Percentiles rank a stretch among this genome's conserved stretches.
phyloP scores from a whole-genome alignment of 192 early-diverging fungal species.

The Linnemannia schmuckeri region DNA sequence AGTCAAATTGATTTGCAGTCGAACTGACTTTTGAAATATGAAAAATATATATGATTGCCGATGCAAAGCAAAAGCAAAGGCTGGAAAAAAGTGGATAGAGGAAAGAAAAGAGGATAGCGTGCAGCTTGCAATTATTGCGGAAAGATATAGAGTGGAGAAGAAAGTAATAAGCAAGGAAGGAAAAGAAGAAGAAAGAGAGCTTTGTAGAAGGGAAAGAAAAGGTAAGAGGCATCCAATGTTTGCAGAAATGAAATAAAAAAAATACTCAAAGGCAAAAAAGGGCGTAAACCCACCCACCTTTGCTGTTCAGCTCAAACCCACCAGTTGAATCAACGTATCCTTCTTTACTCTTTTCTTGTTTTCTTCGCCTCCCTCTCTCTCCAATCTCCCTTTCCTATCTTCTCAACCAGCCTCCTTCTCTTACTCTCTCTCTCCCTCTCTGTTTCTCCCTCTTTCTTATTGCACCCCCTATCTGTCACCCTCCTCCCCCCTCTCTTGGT shows the following conservation, averaged over 20 bases:
- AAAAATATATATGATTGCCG: not conserved
- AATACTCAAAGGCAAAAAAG: not conserved
- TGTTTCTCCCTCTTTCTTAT: too few relatives aligned
- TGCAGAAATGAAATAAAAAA: not conserved
- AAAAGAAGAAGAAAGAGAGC: constrained; percentile 11
- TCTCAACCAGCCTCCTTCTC: not conserved
- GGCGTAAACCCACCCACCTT: too few relatives aligned
- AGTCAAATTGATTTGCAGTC: too few relatives aligned
- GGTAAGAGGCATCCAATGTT: not conserved
- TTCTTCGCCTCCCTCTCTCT: too few relatives aligned
- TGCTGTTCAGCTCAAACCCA: too few relatives aligned
- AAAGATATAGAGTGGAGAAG: not conserved
- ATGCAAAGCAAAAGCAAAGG: not conserved
- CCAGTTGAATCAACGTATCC: too few relatives aligned
- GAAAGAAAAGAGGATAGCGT: constrained; percentile 5
- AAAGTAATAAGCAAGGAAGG: not conserved
- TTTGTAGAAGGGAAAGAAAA: not conserved
- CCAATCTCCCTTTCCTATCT: too few relatives aligned
- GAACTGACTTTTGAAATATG: not conserved
- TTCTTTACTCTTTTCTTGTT: too few relatives aligned
- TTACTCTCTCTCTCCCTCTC: not conserved
- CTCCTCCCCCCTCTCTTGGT: not conserved
- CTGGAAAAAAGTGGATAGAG: not conserved
- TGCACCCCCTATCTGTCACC: not conserved
- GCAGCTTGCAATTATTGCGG: not conserved